These are phyloP conservation scores for Termitomyces sp. DNA, from an alignment of 768 basidiomycete species.

Conservation along the genomic window DNA sequence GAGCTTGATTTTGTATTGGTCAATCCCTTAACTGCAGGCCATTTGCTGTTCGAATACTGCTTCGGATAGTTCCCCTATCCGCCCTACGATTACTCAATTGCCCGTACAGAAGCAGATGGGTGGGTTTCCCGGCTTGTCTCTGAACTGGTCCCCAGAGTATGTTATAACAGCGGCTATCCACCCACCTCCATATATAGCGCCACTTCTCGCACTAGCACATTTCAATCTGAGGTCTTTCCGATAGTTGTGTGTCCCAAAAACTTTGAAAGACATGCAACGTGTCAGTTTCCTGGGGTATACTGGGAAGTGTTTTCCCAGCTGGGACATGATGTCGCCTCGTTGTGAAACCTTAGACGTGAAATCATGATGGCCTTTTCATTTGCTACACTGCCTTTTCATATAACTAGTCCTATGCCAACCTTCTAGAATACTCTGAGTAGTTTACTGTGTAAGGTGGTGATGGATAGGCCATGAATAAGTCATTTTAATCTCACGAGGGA, in stretches of 20 bases:
- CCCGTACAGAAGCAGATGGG: too few species aligned
- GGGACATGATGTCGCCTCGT: background rate
- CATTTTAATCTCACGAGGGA: background rate
- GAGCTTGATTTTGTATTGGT: background rate
- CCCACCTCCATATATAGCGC: background rate
- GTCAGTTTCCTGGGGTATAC: background rate
- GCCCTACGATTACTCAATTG: background rate
- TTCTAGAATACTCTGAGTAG: background rate
- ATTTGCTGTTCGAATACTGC: background rate
- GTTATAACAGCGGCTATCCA: background rate
- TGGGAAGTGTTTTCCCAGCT: background rate
- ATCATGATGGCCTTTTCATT: constrained; percentile 13
- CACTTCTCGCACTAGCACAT: background rate
- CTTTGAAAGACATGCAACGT: background rate
- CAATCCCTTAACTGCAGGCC: background rate
- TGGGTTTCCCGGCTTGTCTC: background rate
- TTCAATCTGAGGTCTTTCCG: background rate
- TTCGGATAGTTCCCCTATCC: background rate
- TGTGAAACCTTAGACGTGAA: background rate
- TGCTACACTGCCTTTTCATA: constrained; percentile 7
- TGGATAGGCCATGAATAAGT: background rate
- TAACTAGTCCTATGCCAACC: constrained; percentile 1
- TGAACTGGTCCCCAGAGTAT: background rate
- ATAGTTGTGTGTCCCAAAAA: background rate
- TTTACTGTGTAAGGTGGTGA: background rate